Percentiles rank a stretch among this genome's conserved stretches.
Conservation (phyloP, 2,329 filamentous ascomycete genomes). For the Diaporthe citri region DNA sequence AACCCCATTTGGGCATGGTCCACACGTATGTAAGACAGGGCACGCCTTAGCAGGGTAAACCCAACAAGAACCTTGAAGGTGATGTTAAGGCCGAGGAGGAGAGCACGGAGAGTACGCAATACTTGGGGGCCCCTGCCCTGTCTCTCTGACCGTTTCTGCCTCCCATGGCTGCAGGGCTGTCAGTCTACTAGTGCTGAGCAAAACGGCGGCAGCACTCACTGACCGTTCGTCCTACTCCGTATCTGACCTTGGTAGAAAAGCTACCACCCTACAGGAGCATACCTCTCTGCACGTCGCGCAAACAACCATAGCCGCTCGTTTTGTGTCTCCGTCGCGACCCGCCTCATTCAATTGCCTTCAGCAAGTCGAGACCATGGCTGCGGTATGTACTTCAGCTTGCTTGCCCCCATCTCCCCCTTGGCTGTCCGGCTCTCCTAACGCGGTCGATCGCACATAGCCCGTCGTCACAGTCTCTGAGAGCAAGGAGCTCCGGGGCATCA, state of each 20-base stretch:
- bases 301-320: slow-evolving; percentile 28
- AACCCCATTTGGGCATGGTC: not conserved
- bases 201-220: slow-evolving; percentile 10
- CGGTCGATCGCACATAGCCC: slow-evolving; percentile 54
- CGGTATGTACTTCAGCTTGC: slow-evolving; percentile 36
- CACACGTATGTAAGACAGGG: not conserved
- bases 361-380: slow-evolving; percentile 38
- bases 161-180: not conserved
- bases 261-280: not conserved
- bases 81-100: not conserved
- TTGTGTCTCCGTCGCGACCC: slow-evolving; percentile 23
- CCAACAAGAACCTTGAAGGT: not conserved
- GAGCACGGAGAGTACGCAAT: too few species aligned
- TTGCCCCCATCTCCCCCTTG: slow-evolving; percentile 5
- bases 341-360: slow-evolving; percentile 26
- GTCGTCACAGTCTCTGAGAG: slow-evolving; percentile 89
- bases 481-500: slow-evolving; percentile 95
- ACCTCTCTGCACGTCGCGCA: slow-evolving; percentile 22
- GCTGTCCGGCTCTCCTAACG: not conserved
- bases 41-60: not conserved
- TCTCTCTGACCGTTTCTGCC: not conserved
- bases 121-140: not conserved
- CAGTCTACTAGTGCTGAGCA: slow-evolving; percentile 2
- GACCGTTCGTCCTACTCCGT: slow-evolving; percentile 16
- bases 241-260: slow-evolving; percentile 31